Base-by-base conservation (phyloP, 1,139 yeast genomes). In the Geotrichum aggregatum region DNA sequence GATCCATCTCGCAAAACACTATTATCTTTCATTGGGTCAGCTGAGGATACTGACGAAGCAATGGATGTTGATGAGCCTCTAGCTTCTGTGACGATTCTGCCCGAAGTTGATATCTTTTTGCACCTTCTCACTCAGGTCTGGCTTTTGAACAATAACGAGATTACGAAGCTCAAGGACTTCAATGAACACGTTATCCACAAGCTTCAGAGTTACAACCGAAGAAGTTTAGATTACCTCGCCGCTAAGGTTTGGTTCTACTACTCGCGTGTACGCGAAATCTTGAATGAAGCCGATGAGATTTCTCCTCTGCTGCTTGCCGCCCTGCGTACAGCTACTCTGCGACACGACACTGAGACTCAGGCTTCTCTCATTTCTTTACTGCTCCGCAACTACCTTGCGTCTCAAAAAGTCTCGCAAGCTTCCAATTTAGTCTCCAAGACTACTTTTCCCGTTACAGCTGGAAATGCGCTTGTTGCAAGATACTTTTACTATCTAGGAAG, bases 221-320 rank as follows among this genome's bases (percentile, higher is more conserved):
- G 98, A 61, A 80, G 95, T 2, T 73, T 92, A 59, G 98, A 94
- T 68, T 82, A 86, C 63, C 78, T 94, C 57, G 84, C 83, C 58
- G 94, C 98, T 13, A 92, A 91, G 68, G 77, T 87, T 57, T 94
- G 98, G 98, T 94, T 91, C 67, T 92, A 88, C 71, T 79, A 88
- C 59, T 78, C 84, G 46, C 80, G 96, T 68, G 80, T 91, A 3
- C 81, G 82, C 60, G 98, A 92, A 71, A 71, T 83, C 56, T 66
- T 74, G 42, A 77, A 77, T 47, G 58, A 83, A 61, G 72, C 82
- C 54, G 73, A 76, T 50, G 71, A 80, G n/a, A 74, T 87, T 51
- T 82, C 95, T 64, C 79, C 87, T 6, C 82, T 54, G 46, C 75
- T 92, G 65, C 78, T 88, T 66, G 73, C 76, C 38, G 87, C 87